phyloP scores from a whole-genome alignment of 202 grass and related monocot genomes.

The Panicum hallii region DNA sequence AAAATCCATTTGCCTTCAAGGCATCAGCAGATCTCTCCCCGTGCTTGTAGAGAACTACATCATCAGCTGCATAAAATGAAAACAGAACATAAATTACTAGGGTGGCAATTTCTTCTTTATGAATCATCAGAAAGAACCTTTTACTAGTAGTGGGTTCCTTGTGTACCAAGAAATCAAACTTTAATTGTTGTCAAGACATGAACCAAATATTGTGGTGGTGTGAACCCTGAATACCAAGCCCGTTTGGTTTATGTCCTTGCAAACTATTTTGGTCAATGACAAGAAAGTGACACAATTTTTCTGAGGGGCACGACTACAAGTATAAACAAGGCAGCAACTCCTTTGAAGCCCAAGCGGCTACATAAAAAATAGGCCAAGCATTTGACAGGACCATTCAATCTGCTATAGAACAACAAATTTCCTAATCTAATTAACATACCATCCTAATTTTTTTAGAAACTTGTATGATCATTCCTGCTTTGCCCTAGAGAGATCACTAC shows the following conservation, averaged over 20 bases:
- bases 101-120: background rate
- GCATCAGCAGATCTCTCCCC: slow-evolving; percentile 81
- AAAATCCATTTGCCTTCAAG: slow-evolving; percentile 78
- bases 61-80: slow-evolving; percentile 74
- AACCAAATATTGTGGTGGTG: background rate
- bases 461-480: background rate
- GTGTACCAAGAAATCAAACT: background rate
- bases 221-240: background rate
- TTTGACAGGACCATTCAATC: background rate
- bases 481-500: background rate
- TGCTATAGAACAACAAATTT: background rate
- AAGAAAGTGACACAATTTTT: background rate
- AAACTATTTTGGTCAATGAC: background rate
- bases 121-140: background rate
- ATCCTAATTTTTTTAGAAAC: background rate
- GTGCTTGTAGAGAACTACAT: slow-evolving; percentile 85
- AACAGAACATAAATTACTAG: slow-evolving; percentile 6
- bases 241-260: background rate
- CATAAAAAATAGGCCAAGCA: background rate
- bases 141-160: background rate
- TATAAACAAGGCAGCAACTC: background rate
- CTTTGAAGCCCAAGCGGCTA: background rate
- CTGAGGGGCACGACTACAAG: background rate
- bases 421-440: background rate
- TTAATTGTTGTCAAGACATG: background rate